A percentile compares a stretch with the other conserved stretches of the same genome.
Conservation (phyloP, 1,284 basidiomycete genomes). For the Mycena citricolor region DNA sequence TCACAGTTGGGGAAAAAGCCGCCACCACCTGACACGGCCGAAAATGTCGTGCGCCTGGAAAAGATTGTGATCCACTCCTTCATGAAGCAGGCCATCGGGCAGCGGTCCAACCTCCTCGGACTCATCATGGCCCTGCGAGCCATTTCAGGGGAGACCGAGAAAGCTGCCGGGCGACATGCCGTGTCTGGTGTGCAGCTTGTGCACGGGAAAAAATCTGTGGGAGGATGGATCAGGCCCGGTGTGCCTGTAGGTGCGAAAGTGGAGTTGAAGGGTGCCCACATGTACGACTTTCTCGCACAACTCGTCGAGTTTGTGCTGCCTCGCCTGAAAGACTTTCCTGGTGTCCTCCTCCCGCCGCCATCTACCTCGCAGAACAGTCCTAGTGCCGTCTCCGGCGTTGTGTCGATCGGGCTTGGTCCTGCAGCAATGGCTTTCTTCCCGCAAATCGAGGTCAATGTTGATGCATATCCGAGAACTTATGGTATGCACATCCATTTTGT, state of each 20-base stretch:
- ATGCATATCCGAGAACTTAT: conserved; percentile 79
- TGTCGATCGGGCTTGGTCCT: conserved; percentile 84
- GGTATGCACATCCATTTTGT: conserved; percentile 93
- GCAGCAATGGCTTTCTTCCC: conserved; percentile 91
- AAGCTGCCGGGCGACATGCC: conserved; percentile 67
- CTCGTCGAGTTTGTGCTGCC: conserved; percentile 95
- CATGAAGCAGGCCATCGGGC: conserved; percentile 77
- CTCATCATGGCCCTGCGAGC: conserved; percentile 87
- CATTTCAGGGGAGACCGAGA: conserved; percentile 80
- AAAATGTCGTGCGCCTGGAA: conserved; percentile 77
- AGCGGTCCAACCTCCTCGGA: conserved; percentile 77
- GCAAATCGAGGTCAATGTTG: conserved; percentile 89
- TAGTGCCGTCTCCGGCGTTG: conserved; percentile 81
- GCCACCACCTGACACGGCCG: conserved; percentile 60
- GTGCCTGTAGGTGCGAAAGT: conserved; percentile 89
- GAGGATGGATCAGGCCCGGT: conserved; percentile 85
- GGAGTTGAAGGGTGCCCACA: conserved; percentile 83
- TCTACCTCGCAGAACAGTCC: conserved; percentile 65
- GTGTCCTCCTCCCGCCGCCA: conserved; percentile 71
- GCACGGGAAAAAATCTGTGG: conserved; percentile 75
- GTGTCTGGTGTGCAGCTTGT: conserved; percentile 82
- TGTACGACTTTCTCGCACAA: conserved; percentile 91
- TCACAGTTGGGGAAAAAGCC: conserved; percentile 63
- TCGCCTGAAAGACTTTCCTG: conserved; percentile 87
- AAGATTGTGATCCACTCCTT: conserved; percentile 84